Base-by-base conservation (phyloP, 805 yeast species). In the Candida railenensis region DNA sequence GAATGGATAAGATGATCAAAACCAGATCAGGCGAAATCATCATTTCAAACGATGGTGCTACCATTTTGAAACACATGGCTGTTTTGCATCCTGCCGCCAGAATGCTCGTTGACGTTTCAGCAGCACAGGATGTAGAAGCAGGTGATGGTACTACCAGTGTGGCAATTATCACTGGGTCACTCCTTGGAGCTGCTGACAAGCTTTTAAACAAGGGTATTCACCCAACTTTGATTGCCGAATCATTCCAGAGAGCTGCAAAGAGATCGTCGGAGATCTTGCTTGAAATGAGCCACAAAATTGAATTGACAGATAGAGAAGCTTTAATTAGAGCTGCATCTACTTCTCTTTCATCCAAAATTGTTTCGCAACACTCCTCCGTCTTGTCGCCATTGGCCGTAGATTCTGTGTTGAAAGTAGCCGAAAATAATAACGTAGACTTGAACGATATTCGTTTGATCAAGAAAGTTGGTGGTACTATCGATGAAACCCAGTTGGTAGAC, bases 131-230 rank as follows among this genome's bases (percentile, higher is more conserved):
- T 59, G 87, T 91, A 34, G 99, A 91, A 67, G 99, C 98, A n/a
- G 99, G 99, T 46, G 99, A 94, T 65, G 99, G 99, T 53, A 94
- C 99, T 30, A 94, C 99, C 0, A 85, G 97, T 2, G 99, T 94
- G 28, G 99, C 95, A 22, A 92, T 94, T 46, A 76, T 94, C 51
- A 89, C 97, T 4, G 99, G 99, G 33, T 92, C 97, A 3, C 70
- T 94, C 42, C 74, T 94, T 46, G 96, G 92, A 25, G 99, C 99
- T 15, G 96, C 98, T 46, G 99, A 94, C 58, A 85, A 85, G 63
- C 75, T 94, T 49, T 78, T 94, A 58, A 83, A 81, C 55, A 89
- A 87, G 65, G 98, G 94, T 15, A 89, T 94, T 57, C 99, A 94
- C 67, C 99, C 99, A 47, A 88, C 96, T 3, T 80, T 90, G 45